These are phyloP conservation scores for Russula compacta DNA, from an alignment of 768 basidiomycete species.

Conservation along the genomic window DNA sequence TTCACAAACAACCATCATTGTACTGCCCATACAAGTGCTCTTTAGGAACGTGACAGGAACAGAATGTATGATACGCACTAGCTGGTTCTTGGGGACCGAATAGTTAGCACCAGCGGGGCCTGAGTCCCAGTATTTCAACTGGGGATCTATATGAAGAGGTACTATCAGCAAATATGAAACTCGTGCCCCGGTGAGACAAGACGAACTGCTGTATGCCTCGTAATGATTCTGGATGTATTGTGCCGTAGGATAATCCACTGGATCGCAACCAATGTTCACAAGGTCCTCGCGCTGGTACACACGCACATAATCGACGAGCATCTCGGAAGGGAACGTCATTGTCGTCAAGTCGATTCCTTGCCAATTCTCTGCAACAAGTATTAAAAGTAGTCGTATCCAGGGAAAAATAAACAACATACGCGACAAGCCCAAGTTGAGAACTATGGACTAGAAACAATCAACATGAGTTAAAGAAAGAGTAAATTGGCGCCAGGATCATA, in stretches of 20 bases:
- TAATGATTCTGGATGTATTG: conserved; percentile 49
- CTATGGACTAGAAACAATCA: conserved; percentile 31
- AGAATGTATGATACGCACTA: background rate
- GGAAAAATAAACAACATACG: conserved; percentile 25
- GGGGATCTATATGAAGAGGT: conserved; percentile 23
- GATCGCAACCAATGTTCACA: conserved; percentile 59
- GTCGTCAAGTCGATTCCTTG: conserved; percentile 47
- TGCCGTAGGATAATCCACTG: conserved; percentile 53
- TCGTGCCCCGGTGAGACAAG: background rate
- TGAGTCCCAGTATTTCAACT: conserved; percentile 26
- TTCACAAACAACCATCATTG: conserved; percentile 6
- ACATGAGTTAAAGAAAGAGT: background rate
- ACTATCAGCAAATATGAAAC: background rate
- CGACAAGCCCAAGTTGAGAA: conserved; percentile 58
- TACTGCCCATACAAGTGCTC: background rate
- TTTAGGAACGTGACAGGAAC: background rate
- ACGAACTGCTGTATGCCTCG: conserved; percentile 52
- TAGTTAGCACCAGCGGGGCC: conserved; percentile 25
- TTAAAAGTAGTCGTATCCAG: background rate
- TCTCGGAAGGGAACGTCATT: conserved; percentile 59
- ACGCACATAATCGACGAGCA: conserved; percentile 71
- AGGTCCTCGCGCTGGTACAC: conserved; percentile 62
- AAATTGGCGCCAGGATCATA: conserved; percentile 11
- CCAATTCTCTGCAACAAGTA: conserved; percentile 45
- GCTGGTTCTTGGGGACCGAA: conserved; percentile 27